Conservation (phyloP, 1,284 basidiomycete species). For the Mixia osmundae region DNA sequence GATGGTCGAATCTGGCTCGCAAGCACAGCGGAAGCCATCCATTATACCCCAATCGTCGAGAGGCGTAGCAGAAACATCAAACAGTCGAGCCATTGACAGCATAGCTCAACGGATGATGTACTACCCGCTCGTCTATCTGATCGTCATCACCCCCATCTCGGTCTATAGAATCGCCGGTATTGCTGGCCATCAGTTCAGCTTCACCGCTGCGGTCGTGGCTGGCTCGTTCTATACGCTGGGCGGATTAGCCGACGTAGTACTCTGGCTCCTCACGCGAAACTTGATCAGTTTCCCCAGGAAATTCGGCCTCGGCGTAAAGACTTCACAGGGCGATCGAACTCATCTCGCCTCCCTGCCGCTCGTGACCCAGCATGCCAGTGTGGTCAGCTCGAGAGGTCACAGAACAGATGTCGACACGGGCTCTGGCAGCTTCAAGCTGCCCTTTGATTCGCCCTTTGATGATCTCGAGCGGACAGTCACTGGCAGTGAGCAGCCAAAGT, state of each 20-base stretch:
- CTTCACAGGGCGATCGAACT: background rate
- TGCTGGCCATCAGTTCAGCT: conserved; percentile 1
- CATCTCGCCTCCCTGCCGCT: background rate
- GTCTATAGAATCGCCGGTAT: conserved; percentile 3
- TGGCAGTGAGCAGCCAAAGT: too few species aligned
- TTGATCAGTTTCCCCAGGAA: background rate
- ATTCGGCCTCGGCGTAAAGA: background rate
- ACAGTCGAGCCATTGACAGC: too few species aligned
- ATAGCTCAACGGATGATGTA: too few species aligned
- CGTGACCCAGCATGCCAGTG: background rate
- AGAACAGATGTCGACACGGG: background rate
- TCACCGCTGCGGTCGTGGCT: conserved; percentile 2
- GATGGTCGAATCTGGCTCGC: too few species aligned
- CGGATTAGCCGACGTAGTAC: conserved; percentile 3
- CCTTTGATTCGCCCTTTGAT: too few species aligned
- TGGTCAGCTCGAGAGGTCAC: background rate
- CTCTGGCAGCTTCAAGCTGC: background rate
- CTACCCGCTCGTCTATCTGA: conserved; percentile 4
- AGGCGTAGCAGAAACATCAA: too few species aligned
- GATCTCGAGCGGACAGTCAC: too few species aligned
- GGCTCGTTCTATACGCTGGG: conserved; percentile 5
- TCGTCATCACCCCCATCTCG: conserved; percentile 6
- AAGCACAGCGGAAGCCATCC: too few species aligned
- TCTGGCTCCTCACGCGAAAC: conserved; percentile 5
- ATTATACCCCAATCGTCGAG: too few species aligned